Base-by-base conservation (phyloP, 108 stramenopile genomes). In the Nannochloropsis granulata region DNA sequence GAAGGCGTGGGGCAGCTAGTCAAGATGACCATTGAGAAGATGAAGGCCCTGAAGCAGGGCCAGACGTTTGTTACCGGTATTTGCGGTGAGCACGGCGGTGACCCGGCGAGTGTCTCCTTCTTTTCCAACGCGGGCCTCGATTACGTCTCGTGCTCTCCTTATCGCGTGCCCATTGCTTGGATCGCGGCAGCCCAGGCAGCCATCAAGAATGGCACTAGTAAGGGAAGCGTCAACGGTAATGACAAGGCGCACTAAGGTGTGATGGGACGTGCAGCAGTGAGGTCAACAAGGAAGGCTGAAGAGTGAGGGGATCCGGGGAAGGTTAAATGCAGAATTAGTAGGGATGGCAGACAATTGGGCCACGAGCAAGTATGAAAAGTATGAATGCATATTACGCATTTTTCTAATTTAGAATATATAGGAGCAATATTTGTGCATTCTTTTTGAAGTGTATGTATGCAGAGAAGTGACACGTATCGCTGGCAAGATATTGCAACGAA, bases 81-180 rank as follows among this genome's bases (percentile, higher is more conserved):
- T 24, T 95, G 94, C 85, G 95, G 95, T 13, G 95, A 95, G 83
- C 94, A 95, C 81, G 95, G 95, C 81, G 95, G 95, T 78, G 95
- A 95, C 80, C 93, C 95, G 8, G 83, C 83, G 44, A 92, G 91
- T 26, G 93, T 95, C 34, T 82, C 88, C n/a, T 93, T 95, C 90
- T 94, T 95, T 83, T 91, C 92, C 83, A 43, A 71, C 12, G 82
- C 91, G 44, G 93, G 93, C 44, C 88, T 95, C 81, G 92, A 93
- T 88, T 94, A 94, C 87, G 94, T 95, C 16, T 93, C 93, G 26
- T 95, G 95, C 90, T 93, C 94, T 12, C 94, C 95, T 8, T 94
- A 94, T 84, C 92, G 95, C 43, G 94, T 95, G 81, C 95, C 95
- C 13, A 91, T 94, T 34, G 95, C 95, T 21, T 86, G 94, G 24